Conservation (phyloP, 2,329 filamentous ascomycete species). For the Drechslerella dactyloides region DNA sequence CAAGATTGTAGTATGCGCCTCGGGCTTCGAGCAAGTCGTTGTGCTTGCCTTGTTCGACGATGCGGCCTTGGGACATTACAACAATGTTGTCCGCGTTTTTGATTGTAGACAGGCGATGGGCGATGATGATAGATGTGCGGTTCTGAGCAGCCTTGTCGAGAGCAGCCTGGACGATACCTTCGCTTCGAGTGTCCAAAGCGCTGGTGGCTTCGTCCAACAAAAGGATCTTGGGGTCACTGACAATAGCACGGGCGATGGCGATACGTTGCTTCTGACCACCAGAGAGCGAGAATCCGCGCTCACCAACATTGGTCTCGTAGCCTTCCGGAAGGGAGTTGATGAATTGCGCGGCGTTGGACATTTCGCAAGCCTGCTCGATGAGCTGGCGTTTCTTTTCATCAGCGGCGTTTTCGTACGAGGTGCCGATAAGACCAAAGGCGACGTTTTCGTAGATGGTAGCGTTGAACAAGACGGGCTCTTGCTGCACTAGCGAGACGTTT, state of each 20-base stretch:
- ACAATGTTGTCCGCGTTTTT: slow-evolving; percentile 94
- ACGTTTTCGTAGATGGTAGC: slow-evolving; percentile 92
- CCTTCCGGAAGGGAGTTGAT: slow-evolving; percentile 80
- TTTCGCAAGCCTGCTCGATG: slow-evolving; percentile 80
- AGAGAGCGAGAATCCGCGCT: slow-evolving; percentile 87
- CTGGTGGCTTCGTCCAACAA: slow-evolving; percentile 95
- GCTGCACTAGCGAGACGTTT: slow-evolving; percentile 89
- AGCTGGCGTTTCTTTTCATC: slow-evolving; percentile 73
- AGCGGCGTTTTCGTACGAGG: slow-evolving; percentile 71
- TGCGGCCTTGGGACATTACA: slow-evolving; percentile 83
- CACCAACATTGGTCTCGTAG: slow-evolving; percentile 93
- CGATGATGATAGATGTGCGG: slow-evolving; percentile 93
- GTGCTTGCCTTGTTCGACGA: slow-evolving; percentile 91
- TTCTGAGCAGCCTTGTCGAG: slow-evolving; percentile 84
- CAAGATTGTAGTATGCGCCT: slow-evolving; percentile 81
- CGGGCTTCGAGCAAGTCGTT: slow-evolving; percentile 73
- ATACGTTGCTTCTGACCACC: slow-evolving; percentile 98
- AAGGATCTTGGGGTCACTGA: slow-evolving; percentile 67
- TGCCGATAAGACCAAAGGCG: slow-evolving; percentile 85
- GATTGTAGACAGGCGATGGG: slow-evolving; percentile 93
- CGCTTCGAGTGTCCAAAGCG: slow-evolving; percentile 90
- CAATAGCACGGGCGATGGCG: slow-evolving; percentile 58
- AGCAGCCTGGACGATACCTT: slow-evolving; percentile 91
- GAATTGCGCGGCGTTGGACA: slow-evolving; percentile 94
- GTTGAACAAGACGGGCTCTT: slow-evolving; percentile 89